Evolutionary conservation across 2,329 filamentous ascomycete species (phyloP), one percentile per base, ranked within the genome.

Genomic region (Chaetomiaceae sp.): DNA sequence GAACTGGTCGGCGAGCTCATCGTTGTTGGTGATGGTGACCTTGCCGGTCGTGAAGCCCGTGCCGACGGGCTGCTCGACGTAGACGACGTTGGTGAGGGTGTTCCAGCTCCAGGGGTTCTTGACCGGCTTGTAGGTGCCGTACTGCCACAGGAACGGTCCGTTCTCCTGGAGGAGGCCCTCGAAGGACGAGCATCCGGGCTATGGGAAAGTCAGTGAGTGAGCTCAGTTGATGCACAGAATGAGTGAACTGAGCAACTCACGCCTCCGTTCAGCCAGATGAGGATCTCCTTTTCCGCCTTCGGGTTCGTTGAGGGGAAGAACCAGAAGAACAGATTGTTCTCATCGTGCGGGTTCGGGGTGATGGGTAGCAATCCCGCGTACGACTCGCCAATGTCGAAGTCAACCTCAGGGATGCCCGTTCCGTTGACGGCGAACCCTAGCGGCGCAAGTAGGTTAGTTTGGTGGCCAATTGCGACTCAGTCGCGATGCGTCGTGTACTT

Each of bases 111-210:
- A 89, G 0, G 76, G 73, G 59, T 89, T 89, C 36, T 70, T 66
- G 0, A 80, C 71, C 0, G 85, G 84, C 15, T 72, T 71, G 45
- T 72, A 76, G 1, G 84, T 90, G 27, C 87, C 87, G 11, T 78
- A 72, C 59, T 84, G 77, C 83, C 83, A 87, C 5, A 75, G 47
- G 57, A 88, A 84, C 0, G 86, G 83, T 0, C 87, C 86, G 56
- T 88, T 90, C 56, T 91, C 86, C 41, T 87, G 84, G 9, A 91
- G 62, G 2, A 90, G 69, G 7, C 84, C 85, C 54, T 81, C 74
- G 6, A 88, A 71, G 1, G 81, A 85, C 26, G 70, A 72, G 56
- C 74, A 79, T 19, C 74, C 75, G n/a, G 75, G 75, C 71, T 75
- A 38, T 11, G 4, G 3, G 35, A 42, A 22, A 52, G 52, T 10